Base-by-base conservation (phyloP, 129 eudicot genomes). In the Arctium minus region DNA sequence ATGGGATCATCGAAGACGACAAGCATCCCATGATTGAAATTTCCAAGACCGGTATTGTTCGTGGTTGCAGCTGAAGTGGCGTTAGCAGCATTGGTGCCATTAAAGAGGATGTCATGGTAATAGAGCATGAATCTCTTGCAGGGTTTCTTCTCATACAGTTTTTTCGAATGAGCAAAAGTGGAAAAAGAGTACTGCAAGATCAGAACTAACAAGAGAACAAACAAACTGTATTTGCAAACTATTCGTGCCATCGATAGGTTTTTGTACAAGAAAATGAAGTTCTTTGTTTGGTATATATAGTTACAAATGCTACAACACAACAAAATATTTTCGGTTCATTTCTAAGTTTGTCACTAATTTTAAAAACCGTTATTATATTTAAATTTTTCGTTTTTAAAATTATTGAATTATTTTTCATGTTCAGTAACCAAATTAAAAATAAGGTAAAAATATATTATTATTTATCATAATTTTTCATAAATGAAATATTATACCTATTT, bases 1-100 rank as follows among this genome's bases (percentile, higher is more conserved):
- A 92, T 68, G 35, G 92, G 92, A 80, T 92, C 92, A 35, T 92
- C 90, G 6, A 92, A 92, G 32, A 90, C 79, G 44, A 90, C 90
- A 64, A 87, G 82, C 88, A 38, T 36, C 37, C 94, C 97, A 44
- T 87, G 89, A 0, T 74, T 3, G 81, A 64, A 82, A 2, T 87
- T 38, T 6, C 91, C 88, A 0, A 92, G 88, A 13, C 39, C 29
- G 0, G 88, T 83, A 15, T 17, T 68, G n/a, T 85, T 86, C 2
- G 86, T 13, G 27, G 50, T 10, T 2, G 74, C 32, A 0, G 90
- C 94, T 3, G 97, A 84, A 2, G 97, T 92, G 62, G 94, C 92
- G 46, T 90, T 90, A 4, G 80, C 82, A 0, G 50, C 37, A 13
- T 92, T 83, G 7, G 75, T 87, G 83, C 89, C 92, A 40, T 87